Base-by-base conservation (phyloP, 1,284 basidiomycete genomes). In the Trametes pubescens region DNA sequence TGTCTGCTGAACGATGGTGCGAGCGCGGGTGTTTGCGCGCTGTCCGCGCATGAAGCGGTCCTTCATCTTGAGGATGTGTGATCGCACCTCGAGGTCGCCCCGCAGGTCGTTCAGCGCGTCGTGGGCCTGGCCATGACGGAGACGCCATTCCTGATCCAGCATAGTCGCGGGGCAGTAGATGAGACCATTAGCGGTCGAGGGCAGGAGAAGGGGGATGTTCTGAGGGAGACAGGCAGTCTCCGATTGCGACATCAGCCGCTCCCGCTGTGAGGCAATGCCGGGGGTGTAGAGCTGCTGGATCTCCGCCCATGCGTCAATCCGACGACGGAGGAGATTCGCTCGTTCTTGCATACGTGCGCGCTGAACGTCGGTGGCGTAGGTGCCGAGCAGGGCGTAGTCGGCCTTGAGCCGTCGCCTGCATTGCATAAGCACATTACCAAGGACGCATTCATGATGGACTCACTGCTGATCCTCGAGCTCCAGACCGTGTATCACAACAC, bases 391-490 rank as follows among this genome's bases (percentile, higher is more conserved):
- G 24, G n/a, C n/a, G 29, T 8, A 11, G n/a, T 48, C 40, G 21
- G 18, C 21, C 26, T 34, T 29, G 14, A 51, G 34, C 18, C 35
- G 57, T 16, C 35, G 4, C n/a, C 32, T 51, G n/a, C 4, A 4
- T 13, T 4, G 34, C 16, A 51, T 21, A 10, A 35, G n/a, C n/a
- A n/a, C n/a, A n/a, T 7, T 35, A 46, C 11, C 61, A 11, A 47
- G 8, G 44, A 14, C 9, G 44, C n/a, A n/a, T n/a, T n/a, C n/a
- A 16, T 2, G 44, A 21, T 5, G 7, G 22, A 43, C 68, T 57
- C 38, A 68, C 68, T 69, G 68, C 35, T 46, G 48, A 6, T 65
- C 66, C 48, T 69, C 66, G 26, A 69, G 44, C 24, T 69, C 63
- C 3, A 69, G 34, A 2, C 64, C 68, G 16, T 57, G 22, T 9